Base-by-base conservation (phyloP, 257 asterid species). In the Rhazya stricta region DNA sequence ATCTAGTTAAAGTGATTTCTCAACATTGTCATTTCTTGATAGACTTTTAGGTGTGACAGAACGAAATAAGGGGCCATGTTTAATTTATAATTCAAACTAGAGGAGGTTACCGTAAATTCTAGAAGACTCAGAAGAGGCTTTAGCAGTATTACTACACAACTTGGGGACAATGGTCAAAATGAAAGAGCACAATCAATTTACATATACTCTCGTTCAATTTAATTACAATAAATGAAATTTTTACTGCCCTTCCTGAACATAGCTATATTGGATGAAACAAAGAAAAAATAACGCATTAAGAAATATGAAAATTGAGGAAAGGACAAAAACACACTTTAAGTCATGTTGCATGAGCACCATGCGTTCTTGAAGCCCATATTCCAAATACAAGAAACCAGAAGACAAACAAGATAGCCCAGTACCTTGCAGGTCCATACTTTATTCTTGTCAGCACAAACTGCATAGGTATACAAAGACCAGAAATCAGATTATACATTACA, bases 371-470 rank as follows among this genome's bases (percentile, higher is more conserved):
- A 67, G 98, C 98, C 97, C 98, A 93, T 83, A 91, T 89, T 72
- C 93, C 96, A 65, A 93, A 93, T 75, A 91, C 98, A 67, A 93
- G 96, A 84, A 93, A 91, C 96, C 98, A 93, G 89, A 93, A 93
- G 34, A 93, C 94, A 37, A 93, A 93, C 86, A 93, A 82, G 85
- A 93, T 91, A 0, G 97, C 96, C 98, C 98, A 93, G 81, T 93
- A 93, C n/a, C 98, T 92, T 68, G 98, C 98, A 75, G 97, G 97
- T 57, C 98, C 98, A 58, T 91, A 91, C 86, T 86, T 89, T 81
- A 91, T 88, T 88, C 92, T 89, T 78, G 97, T 89, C 75, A 93
- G 89, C 83, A 93, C 95, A 85, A 93, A 91, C 97, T 92, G 96
- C 89, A n/a, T n/a, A 89, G 37, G 75, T 67, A 78, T 25, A 1